Percentiles rank a stretch among this genome's conserved stretches.
Evolutionary conservation across 2,329 filamentous ascomycete species (phyloP).

Genomic region (Sporothrix euskadiensis): DNA sequence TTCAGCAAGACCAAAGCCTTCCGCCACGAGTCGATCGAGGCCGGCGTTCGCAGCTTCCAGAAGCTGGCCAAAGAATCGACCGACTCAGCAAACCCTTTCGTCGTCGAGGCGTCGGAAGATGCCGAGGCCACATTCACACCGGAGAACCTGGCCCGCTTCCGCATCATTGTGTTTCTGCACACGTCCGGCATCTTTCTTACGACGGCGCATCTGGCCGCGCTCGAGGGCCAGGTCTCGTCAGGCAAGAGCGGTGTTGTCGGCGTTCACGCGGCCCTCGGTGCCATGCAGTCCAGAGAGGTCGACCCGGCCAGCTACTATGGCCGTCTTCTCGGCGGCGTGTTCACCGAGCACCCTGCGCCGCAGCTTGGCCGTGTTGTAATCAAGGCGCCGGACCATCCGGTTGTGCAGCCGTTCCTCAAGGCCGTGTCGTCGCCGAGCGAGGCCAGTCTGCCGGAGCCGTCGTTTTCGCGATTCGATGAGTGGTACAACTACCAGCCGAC

Average conservation of each 20-base stretch:
- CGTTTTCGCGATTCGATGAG: constrained; percentile 42
- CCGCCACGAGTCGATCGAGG: constrained; percentile 45
- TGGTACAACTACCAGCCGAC: constrained; percentile 45
- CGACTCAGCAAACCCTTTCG: constrained; percentile 36
- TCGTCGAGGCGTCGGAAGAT: constrained; percentile 43
- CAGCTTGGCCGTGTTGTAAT: constrained; percentile 40
- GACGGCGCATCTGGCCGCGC: constrained; percentile 38
- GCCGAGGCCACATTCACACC: constrained; percentile 38
- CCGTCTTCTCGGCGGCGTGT: constrained; percentile 43
- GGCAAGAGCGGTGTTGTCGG: constrained; percentile 44
- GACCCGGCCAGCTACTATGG: constrained; percentile 42
- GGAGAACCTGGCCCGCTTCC: constrained; percentile 39
- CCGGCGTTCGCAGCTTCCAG: constrained; percentile 40
- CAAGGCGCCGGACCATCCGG: constrained; percentile 38
- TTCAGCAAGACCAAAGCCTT: constrained; percentile 45
- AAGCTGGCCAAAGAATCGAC: constrained; percentile 36
- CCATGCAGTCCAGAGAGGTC: constrained; percentile 35
- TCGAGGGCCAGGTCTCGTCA: constrained; percentile 40
- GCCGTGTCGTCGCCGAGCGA: constrained; percentile 22
- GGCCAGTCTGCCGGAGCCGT: constrained; percentile 20
- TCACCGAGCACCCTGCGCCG: constrained; percentile 44
- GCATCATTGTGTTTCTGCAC: constrained; percentile 44
- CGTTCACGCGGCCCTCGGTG: constrained; percentile 44
- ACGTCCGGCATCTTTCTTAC: constrained; percentile 44
- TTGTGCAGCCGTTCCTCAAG: constrained; percentile 36